phyloP scores from a whole-genome alignment of 176 grass and related monocot species.

The Themeda triandra region DNA sequence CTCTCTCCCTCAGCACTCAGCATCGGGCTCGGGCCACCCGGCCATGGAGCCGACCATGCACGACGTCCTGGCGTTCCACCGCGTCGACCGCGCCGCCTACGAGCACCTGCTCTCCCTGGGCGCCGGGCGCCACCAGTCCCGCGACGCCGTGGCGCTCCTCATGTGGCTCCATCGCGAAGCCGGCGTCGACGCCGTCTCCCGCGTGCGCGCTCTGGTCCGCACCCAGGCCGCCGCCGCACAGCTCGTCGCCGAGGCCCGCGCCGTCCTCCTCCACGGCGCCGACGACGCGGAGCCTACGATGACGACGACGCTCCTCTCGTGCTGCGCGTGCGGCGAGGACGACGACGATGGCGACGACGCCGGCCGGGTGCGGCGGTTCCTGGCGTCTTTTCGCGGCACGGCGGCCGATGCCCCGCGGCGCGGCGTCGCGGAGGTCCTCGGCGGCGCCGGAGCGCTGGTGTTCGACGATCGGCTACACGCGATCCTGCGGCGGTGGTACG shows the following conservation, averaged over 20 bases:
- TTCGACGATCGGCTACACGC: slow-evolving; percentile 59
- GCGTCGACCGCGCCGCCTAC: slow-evolving; percentile 63
- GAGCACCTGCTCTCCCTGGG: slow-evolving; percentile 41
- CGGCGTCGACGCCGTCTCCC: slow-evolving; percentile 31
- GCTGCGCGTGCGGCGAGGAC: neutral
- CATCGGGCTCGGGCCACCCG: neutral
- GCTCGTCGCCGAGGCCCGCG: slow-evolving; percentile 44
- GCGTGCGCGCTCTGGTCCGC: neutral
- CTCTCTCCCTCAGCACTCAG: neutral
- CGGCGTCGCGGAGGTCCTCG: slow-evolving; percentile 33
- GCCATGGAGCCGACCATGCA: slow-evolving; percentile 49
- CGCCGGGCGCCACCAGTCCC: slow-evolving; percentile 22
- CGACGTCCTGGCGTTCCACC: slow-evolving; percentile 70
- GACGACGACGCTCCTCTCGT: neutral
- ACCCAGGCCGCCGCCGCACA: slow-evolving; percentile 25
- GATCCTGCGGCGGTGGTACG: slow-evolving; percentile 34
- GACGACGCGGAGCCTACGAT: neutral
- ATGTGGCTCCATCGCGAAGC: slow-evolving; percentile 59
- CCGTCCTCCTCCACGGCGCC: slow-evolving; percentile 39
- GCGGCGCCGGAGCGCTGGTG: slow-evolving; percentile 45
- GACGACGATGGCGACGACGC: neutral
- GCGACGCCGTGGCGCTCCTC: slow-evolving; percentile 64
- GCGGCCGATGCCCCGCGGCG: slow-evolving; percentile 17
- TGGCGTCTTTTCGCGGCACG: slow-evolving; percentile 7
- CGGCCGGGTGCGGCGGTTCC: neutral